phyloP scores from a whole-genome alignment of 2,329 filamentous ascomycete genomes.

The Massarina eburnea region DNA sequence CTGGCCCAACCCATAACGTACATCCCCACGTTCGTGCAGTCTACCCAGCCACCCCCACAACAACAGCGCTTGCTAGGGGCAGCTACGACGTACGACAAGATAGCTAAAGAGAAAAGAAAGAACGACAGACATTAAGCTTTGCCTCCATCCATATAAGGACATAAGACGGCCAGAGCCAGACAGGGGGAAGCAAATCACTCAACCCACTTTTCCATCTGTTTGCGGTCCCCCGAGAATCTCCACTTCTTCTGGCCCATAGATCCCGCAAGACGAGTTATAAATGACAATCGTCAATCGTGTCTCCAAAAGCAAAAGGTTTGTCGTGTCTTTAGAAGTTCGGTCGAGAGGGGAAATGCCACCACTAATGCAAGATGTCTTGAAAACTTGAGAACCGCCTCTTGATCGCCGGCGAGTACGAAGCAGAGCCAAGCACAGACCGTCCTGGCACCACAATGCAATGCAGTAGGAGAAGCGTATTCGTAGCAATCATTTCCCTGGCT shows the following conservation, averaged over 20 bases:
- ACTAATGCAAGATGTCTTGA: slow-evolving; percentile 9
- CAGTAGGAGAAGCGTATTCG: slow-evolving; percentile 12
- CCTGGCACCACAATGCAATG: slow-evolving; percentile 11
- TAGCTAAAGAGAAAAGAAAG: background rate
- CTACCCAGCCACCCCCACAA: background rate
- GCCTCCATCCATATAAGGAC: background rate
- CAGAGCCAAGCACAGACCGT: slow-evolving; percentile 17
- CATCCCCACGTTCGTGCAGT: slow-evolving; percentile 1
- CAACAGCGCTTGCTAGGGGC: background rate
- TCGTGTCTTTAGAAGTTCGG: slow-evolving; percentile 8
- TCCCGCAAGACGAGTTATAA: slow-evolving; percentile 2
- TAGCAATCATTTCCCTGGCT: slow-evolving; percentile 16
- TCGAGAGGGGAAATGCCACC: slow-evolving; percentile 5
- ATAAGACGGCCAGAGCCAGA: slow-evolving; percentile 1
- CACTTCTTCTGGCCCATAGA: background rate
- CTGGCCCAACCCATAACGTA: slow-evolving; percentile 1
- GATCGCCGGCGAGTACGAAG: slow-evolving; percentile 16
- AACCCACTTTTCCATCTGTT: slow-evolving; percentile 1
- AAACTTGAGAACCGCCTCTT: slow-evolving; percentile 13
- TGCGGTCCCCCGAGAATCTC: background rate
- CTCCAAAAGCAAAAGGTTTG: slow-evolving; percentile 3
- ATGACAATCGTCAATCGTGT: slow-evolving; percentile 7
- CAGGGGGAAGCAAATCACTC: background rate
- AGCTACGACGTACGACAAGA: background rate
- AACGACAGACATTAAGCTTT: slow-evolving; percentile 7